Conservation (phyloP, 106 monocot genomes). For the Dendrobium chrysotoxum region DNA sequence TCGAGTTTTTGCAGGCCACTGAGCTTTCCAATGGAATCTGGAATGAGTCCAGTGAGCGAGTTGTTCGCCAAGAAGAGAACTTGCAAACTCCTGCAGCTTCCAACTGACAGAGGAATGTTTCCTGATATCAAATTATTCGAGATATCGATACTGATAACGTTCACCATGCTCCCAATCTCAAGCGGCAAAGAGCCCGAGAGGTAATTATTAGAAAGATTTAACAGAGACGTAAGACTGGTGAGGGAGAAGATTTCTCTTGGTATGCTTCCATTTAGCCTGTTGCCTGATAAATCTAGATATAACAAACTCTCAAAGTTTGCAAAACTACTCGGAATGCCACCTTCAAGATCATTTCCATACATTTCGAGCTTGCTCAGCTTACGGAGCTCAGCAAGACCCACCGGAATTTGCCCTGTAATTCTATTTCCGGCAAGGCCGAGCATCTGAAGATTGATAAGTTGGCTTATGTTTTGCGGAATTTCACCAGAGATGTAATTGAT, state of each 20-base stretch:
- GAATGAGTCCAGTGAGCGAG: constrained; percentile 10
- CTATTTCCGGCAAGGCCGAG: not conserved
- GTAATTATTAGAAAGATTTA: constrained; percentile 10
- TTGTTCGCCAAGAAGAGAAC: constrained; percentile 12
- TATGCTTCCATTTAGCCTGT: not conserved
- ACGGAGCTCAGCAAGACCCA: not conserved
- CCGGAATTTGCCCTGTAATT: not conserved
- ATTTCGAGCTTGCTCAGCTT: not conserved
- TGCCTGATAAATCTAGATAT: not conserved
- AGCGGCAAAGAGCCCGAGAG: constrained; percentile 4
- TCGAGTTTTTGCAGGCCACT: constrained; percentile 1
- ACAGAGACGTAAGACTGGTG: not conserved
- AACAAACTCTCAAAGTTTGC: not conserved
- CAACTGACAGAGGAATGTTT: constrained; percentile 1
- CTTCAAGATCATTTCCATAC: not conserved
- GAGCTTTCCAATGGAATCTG: not conserved
- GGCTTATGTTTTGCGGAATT: not conserved
- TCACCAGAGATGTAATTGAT: not conserved
- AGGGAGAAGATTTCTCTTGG: not conserved
- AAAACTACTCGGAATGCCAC: not conserved
- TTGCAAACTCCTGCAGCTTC: not conserved
- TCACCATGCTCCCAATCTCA: constrained; percentile 5
- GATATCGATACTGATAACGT: not conserved
- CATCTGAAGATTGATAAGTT: not conserved
- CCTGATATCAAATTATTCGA: constrained; percentile 9